Evolutionary conservation across 1,139 yeast genomes (phyloP), one percentile per base, ranked within the genome.

Genomic region (Pichia sp.): DNA sequence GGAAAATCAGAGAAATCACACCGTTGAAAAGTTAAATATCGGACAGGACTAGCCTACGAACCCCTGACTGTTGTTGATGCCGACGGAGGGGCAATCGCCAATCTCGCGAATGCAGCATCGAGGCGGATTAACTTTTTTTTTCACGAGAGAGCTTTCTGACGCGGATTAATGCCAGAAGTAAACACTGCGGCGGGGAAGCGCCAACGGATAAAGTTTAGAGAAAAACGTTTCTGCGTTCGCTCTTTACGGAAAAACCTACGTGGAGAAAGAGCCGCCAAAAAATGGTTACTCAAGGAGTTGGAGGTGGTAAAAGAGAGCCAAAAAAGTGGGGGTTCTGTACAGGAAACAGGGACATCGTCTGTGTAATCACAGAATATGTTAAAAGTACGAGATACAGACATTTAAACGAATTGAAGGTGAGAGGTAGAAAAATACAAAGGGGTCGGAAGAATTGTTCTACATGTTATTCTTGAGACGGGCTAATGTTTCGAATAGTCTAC

Each of bases 391-490:
- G 37, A 34, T 34, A 34, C 37, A 34, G 37, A 34, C 7, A 34
- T 34, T 25, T 34, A 34, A 34, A 34, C 37, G 37, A 34, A 34
- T 34, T 18, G n/a, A 34, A 34, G n/a, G 19, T 9, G 37, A 5
- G 28, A 13, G 18, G 16, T 8, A 22, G 30, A 13, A 41, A 23
- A 28, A 23, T 16, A 19, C 26, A 22, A 41, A 23, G 18, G 31
- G 21, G 13, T 9, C 12, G 19, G 10, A 19, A 19, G 5, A 19
- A 25, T 26, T 26, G 22, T 25, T 16, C 4, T 19, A 9, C 66
- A 66, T 63, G 58, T 66, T 67, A 52, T 68, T 67, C 55, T 66
- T 65, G 41, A 68, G 56, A 54, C 71, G 61, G 19, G 70, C 69
- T 41, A 68, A 57, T 34, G 71, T 68, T 40, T 67, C 70, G 49